Base-by-base conservation (phyloP, 306 rosid species). In the Purshia tridentata region DNA sequence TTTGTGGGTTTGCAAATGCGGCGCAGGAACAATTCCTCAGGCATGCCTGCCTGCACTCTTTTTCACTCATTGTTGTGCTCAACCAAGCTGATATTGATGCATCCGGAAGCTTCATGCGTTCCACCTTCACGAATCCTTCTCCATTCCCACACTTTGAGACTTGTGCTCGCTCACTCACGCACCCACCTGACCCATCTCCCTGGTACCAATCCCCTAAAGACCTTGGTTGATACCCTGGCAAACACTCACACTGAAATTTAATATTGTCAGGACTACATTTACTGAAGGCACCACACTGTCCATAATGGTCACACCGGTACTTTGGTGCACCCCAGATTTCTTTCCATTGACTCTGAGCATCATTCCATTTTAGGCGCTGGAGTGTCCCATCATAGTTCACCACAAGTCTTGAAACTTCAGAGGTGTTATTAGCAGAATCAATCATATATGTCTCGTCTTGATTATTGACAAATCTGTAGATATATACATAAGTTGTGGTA, bases 151-250 rank as follows among this genome's bases (percentile, higher is more conserved):
- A 91, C 13, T 65, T 14, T 0, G 75, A 67, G 4, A 3, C 53
- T 14, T 60, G 37, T 23, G 4, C 73, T 15, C 20, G 63, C 41
- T 67, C 83, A 42, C 88, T 86, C 39, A 79, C 69, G 29, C 96
- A 90, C 20, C 96, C 96, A 12, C 56, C 80, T 3, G 86, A 76
- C 41, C 79, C 78, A 39, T 79, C 80, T 56, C 77, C 77, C 8
- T 78, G 16, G 57, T 79, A 50, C 92, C 92, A 83, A 22, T 77
- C 46, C 2, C 14, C 57, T 0, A 70, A 16, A 2, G 51, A 64
- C n/a, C 51, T 80, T 1, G 93, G 93, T 53, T 86, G 82, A 69
- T 77, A 86, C 2, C 93, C 90, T 0, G 84, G 91, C 6, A 88
- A 18, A 45, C 93, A 90, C 5, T 75, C 37, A 45, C 96, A 90